Evolutionary conservation across 2,329 filamentous ascomycete genomes (phyloP), one percentile per base, ranked within the genome.

Genomic region (Cladophialophora immunda): DNA sequence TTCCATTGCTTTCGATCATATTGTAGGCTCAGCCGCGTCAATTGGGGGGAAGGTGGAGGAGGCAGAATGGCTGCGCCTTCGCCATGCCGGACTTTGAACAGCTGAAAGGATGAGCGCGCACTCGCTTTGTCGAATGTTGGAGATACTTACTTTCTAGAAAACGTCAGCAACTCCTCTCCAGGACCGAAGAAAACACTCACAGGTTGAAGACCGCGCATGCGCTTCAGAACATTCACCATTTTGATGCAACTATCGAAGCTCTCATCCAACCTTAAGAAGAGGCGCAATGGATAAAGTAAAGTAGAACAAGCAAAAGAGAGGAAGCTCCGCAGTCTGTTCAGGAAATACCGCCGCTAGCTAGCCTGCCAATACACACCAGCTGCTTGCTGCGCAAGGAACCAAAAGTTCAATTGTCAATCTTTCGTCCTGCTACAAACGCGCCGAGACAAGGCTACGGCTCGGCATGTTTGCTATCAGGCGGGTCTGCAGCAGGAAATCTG

Each of bases 51-150:
- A 71, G 76, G 75, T 63, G 74, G 71, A 61, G 66, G 73, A 32
- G 94, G 93, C 27, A 99, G 84, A 71, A 92, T 83, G 22, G 92
- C 90, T 52, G 95, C 93, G 64, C 94, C 95, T 32, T 92, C 90
- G 66, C 94, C 95, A 77, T 91, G 84, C 77, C 90, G 89, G 79
- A 98, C 84, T 75, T 85, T 83, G 70, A 95, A 85, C 59, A 96
- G 83, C 91, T 95, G 77, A 55, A 68, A 63, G 66, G 75, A 27
- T 64, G 68, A 68, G 25, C 30, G 73, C 69, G 7, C 38, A 22
- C 62, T 22, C 63, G 50, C 64, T 71, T 41, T 4, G 30, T 61
- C 61, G 32, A 22, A 22, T 45, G 30, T 27, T 29, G 19, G 55
- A 62, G 36, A 36, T 30, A 45, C 57, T 59, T 64, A 62, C 68